phyloP scores from a whole-genome alignment of 306 rosid species.

The Quercus aquifolioides region DNA sequence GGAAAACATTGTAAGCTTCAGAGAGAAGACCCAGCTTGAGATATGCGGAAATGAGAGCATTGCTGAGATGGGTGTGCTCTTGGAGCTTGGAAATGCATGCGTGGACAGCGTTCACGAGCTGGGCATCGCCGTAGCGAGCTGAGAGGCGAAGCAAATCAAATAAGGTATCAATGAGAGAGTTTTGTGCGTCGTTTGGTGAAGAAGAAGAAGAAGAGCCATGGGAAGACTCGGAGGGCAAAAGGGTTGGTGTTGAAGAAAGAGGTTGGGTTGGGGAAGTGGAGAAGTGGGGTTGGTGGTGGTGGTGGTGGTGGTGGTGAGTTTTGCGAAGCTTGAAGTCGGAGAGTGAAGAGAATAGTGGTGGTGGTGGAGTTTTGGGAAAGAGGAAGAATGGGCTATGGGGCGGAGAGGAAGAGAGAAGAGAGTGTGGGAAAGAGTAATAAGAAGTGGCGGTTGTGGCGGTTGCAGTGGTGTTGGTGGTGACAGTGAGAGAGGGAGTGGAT shows the following conservation, averaged over 20 bases:
- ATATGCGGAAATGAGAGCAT: slow-evolving; percentile 57
- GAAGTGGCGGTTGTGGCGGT: slow-evolving; percentile 5
- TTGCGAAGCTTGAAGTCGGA: not conserved
- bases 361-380: not conserved
- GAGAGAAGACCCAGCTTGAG: slow-evolving; percentile 45
- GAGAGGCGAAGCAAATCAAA: slow-evolving; percentile 52
- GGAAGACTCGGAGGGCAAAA: slow-evolving; percentile 8
- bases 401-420: slow-evolving; percentile 11
- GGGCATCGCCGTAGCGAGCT: slow-evolving; percentile 31
- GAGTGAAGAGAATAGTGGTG: slow-evolving; percentile 1
- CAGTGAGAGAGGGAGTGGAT: too few relatives aligned
- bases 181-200: not conserved
- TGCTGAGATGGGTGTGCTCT: slow-evolving; percentile 38
- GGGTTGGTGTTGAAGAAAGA: slow-evolving; percentile 1
- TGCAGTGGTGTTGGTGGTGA: slow-evolving; percentile 20
- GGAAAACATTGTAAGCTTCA: slow-evolving; percentile 52
- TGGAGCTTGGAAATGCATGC: slow-evolving; percentile 45
- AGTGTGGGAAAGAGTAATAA: not conserved
- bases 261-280: slow-evolving; percentile 20
- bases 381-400: slow-evolving; percentile 4
- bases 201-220: not conserved
- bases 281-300: slow-evolving; percentile 19
- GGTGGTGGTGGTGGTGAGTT: slow-evolving; percentile 1
- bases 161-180: slow-evolving; percentile 7
- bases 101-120: slow-evolving; percentile 59